These are phyloP conservation scores for Gautieria morchelliformis DNA, from an alignment of 768 basidiomycete genomes.

Conservation along the genomic window DNA sequence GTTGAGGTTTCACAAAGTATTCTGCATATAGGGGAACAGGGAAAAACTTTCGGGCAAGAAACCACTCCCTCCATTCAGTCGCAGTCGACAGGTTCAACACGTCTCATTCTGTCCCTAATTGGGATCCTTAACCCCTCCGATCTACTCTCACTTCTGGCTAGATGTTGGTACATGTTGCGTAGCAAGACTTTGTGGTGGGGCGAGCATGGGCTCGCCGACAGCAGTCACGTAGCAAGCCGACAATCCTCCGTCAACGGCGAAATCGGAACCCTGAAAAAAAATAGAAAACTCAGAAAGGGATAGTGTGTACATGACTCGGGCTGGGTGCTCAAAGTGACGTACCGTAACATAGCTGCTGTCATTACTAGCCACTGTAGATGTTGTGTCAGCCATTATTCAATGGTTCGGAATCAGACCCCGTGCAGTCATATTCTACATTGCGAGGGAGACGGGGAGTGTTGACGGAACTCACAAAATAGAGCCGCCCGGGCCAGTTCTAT, in stretches of 20 bases:
- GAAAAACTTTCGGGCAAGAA: too few species aligned
- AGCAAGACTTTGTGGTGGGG: constrained; percentile 62
- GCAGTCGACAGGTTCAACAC: too few species aligned
- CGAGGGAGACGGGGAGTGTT: neutral
- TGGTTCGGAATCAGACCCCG: neutral
- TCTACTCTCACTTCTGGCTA: neutral
- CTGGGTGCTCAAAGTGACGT: constrained; percentile 18
- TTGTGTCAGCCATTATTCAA: constrained; percentile 7
- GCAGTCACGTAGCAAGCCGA: constrained; percentile 90
- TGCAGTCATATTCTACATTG: too few species aligned
- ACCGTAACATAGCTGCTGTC: constrained; percentile 97
- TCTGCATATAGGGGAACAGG: too few species aligned
- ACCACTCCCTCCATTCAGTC: too few species aligned
- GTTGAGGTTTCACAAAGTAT: too few species aligned
- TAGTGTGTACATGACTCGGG: neutral
- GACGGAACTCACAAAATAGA: constrained; percentile 66
- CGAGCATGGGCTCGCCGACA: constrained; percentile 59
- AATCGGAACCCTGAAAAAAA: constrained; percentile 65
- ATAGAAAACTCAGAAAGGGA: neutral
- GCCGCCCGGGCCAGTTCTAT: constrained; percentile 90
- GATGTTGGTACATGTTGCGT: neutral
- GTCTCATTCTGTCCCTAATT: too few species aligned
- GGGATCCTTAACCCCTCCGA: too few species aligned
- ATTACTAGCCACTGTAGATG: constrained; percentile 67
- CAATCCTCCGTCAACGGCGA: constrained; percentile 93